Percentiles rank a stretch among this genome's conserved stretches.
Evolutionary conservation across 139 green algal species (phyloP).

Genomic region (Auxenochlorella protothecoides): DNA sequence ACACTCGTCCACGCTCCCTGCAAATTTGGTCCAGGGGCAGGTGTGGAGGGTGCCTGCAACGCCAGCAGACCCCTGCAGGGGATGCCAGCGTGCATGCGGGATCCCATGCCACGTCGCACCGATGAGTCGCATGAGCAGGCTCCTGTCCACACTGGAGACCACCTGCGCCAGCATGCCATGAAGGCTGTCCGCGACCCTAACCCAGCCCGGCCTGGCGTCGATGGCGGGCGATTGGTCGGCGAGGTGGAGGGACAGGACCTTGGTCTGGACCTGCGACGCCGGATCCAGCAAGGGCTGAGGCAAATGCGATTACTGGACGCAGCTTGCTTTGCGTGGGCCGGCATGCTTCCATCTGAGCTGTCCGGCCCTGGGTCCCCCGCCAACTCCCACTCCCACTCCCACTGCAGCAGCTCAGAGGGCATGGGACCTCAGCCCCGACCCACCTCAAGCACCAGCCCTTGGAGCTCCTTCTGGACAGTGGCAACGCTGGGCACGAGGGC

Average conservation of each 20-base stretch:
- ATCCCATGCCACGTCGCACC: neutral
- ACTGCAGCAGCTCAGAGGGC: no score
- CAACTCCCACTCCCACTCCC: no score
- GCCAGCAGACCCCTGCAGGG: no score
- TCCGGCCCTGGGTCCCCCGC: no score
- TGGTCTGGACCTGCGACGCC: no score
- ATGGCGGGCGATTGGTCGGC: neutral
- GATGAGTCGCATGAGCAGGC: neutral
- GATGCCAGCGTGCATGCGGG: neutral
- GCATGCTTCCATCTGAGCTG: no score
- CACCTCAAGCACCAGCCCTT: no score
- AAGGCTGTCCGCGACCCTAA: neutral
- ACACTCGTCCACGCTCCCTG: slow-evolving; percentile 59
- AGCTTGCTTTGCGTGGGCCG: neutral
- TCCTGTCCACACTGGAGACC: neutral
- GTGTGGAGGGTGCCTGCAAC: neutral
- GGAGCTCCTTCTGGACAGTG: no score
- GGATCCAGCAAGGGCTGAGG: slow-evolving; percentile 12
- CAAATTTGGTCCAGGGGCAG: neutral
- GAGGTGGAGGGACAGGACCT: neutral
- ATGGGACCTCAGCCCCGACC: no score
- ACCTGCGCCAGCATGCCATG: neutral
- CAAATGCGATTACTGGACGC: neutral
- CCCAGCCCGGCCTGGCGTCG: neutral
- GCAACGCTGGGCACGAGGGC: no score